A percentile compares a stretch with the other conserved stretches of the same genome.
Evolutionary conservation across 108 stramenopile species (phyloP).

Genomic region (Mayamaea pseudoterrestris): DNA sequence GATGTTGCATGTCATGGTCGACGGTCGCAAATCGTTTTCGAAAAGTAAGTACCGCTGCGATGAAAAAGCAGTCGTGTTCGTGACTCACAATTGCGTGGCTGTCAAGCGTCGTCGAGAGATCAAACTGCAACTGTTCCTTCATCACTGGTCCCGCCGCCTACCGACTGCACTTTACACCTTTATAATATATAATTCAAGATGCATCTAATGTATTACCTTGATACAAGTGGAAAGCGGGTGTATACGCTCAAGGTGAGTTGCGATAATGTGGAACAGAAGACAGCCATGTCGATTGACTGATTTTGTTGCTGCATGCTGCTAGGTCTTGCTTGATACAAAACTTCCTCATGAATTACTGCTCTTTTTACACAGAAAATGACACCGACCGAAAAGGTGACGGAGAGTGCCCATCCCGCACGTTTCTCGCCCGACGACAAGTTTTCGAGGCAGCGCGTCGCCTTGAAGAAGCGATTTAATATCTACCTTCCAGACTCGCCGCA

Average conservation of each 20-base stretch:
- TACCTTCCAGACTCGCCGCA: constrained; percentile 85
- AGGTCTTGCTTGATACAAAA: no score
- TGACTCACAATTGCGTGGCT: no score
- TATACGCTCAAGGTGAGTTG: constrained; percentile 93
- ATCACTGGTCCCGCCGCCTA: no score
- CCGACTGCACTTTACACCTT: no score
- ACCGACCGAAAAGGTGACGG: constrained; percentile 75
- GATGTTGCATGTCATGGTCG: no score
- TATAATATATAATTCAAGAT: constrained; percentile 56
- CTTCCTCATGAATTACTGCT: no score
- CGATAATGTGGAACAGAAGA: neutral
- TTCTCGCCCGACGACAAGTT: constrained; percentile 99
- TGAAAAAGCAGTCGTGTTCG: no score
- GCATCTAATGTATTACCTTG: constrained; percentile 99
- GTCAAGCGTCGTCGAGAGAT: no score
- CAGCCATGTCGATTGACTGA: neutral
- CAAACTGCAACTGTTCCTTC: no score
- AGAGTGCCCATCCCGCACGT: constrained; percentile 92
- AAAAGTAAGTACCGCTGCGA: no score
- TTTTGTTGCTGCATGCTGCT: neutral
- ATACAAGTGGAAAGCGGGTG: constrained; percentile 85
- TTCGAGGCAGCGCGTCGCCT: constrained; percentile 86
- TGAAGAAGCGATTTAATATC: constrained; percentile 94
- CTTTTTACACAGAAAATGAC: constrained; percentile 66
- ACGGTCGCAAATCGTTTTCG: no score